Percentiles rank a stretch among this genome's conserved stretches.
These are phyloP conservation scores for Acacia melanoxylon DNA, from an alignment of 306 rosid genomes.

Conservation along the genomic window DNA sequence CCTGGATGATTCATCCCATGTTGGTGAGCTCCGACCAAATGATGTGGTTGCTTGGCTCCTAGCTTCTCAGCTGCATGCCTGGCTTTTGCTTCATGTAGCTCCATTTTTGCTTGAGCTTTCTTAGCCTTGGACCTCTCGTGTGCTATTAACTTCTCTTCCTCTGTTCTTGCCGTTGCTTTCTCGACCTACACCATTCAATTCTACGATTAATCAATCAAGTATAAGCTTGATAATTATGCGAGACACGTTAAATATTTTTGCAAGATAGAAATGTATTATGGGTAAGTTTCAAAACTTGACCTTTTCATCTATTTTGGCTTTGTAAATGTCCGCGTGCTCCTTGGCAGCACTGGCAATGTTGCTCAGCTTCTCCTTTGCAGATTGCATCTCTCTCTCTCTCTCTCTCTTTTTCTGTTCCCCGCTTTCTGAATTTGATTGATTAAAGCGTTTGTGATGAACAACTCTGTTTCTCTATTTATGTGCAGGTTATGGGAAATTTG, in stretches of 20 bases:
- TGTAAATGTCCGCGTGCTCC: constrained; percentile 41
- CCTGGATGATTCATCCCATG: constrained; percentile 18
- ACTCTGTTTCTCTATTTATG: constrained; percentile 16
- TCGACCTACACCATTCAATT: constrained; percentile 42
- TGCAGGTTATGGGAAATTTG: not conserved
- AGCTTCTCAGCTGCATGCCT: constrained; percentile 57
- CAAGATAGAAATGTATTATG: not conserved
- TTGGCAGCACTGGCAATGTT: constrained; percentile 62
- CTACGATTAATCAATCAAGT: not conserved
- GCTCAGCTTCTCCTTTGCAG: constrained; percentile 60
- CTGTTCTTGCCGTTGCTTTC: constrained; percentile 54
- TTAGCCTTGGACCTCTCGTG: constrained; percentile 57
- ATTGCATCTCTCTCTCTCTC: constrained; percentile 42
- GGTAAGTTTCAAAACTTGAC: constrained; percentile 16
- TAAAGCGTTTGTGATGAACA: not conserved
- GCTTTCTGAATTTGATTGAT: not conserved
- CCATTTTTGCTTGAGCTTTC: constrained; percentile 66
- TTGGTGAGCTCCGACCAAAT: constrained; percentile 24
- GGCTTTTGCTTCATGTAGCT: constrained; percentile 68
- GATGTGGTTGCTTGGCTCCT: constrained; percentile 29
- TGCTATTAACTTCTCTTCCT: constrained; percentile 52
- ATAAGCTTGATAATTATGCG: not conserved
- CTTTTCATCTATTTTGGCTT: constrained; percentile 65
- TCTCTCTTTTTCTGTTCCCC: not conserved
- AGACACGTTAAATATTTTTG: not conserved